Evolutionary conservation across 2,329 filamentous ascomycete species (phyloP), one percentile per base, ranked within the genome.

Genomic region (Trichocomaceae sp.): DNA sequence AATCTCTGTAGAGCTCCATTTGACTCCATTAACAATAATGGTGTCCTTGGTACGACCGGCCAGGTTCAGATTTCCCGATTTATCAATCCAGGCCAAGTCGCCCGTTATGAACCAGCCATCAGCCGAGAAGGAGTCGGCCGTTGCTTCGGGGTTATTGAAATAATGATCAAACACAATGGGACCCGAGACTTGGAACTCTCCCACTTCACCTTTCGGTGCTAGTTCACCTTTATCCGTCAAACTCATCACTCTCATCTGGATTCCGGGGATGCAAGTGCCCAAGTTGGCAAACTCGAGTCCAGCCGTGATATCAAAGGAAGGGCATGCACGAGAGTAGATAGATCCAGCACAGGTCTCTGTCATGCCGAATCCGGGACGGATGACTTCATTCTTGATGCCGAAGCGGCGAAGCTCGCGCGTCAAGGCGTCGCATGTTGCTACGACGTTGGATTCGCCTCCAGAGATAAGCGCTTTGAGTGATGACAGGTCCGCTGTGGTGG

Each of bases 401-500:
- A 50, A 19, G 10, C 22, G 35, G 17, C 37, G 20, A 23, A 50
- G 35, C 12, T 50, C 35, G 35, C 35, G 20, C 19, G 35, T 50
- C 9, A 50, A 17, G 19, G 48, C 13, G 10, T 0, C 69, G 62
- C 17, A 42, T 13, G 54, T 56, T 9, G 33, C 31, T 1, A 56
- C 54, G 20, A 64, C 65, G 59, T 79, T 80, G 1, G 75, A 67
- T 59, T 80, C 78, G 2, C 78, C 78, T 1, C 78, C 78, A 8
- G 75, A 76, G 13, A 69, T 64, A 1, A 78, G 57, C 6, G 58
- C 55, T 2, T 47, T 51, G 3, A 77, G 59, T 19, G 58, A 60
- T 2, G 53, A 56, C 13, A 60, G 20, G 45, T 58, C 56, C n/a
- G 45, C 23, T 29, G 13, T 35, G 5, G 45, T 13, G 9, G 15